Base-by-base conservation (phyloP, 257 asterid genomes). In the Rhazya stricta region DNA sequence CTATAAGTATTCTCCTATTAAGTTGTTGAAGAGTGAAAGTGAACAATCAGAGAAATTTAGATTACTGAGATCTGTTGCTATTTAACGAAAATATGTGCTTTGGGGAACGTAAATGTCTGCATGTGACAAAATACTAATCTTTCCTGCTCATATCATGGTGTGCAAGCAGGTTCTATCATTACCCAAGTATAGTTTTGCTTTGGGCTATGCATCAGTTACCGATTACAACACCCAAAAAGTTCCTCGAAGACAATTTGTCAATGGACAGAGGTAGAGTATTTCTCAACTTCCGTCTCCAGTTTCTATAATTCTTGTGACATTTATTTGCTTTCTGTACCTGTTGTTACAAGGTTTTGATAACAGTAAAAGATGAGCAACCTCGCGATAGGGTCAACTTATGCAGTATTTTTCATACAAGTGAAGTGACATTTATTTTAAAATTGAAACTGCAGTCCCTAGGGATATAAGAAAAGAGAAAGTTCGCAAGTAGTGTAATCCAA, bases 221-320 rank as follows among this genome's bases (percentile, higher is more conserved):
- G 99, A 95, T 85, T 95, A 89, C 87, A 95, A 95, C 85, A 95
- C 94, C 61, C 99, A 92, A 86, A 91, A 81, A 73, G 75, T 88
- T 65, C 92, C 88, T 27, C 83, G 71, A 39, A 87, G 80, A 75
- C 88, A 88, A 60, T 91, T 88, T 85, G 71, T 82, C 72, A 84
- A 77, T 75, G 99, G 98, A 67, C 91, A 91, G 82, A 92, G 99
- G 99, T 95, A 88, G 73, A 41, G 54, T 68, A 74, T 34, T 66
- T 76, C 37, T 30, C 8, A 43, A 23, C 62, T 39, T 5, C 51
- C 37, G 62, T 50, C 19, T 15, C 2, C 13, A 43, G 34, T 70
- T 39, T 60, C 32, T 25, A 16, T 23, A 16, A 16, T 48, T 72
- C 2, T 63, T 72, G 16, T 62, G 56, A n/a, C 27, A 11, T 27